Base-by-base conservation (phyloP, 495 filamentous ascomycete genomes). In the Chlorociboria aeruginascens region DNA sequence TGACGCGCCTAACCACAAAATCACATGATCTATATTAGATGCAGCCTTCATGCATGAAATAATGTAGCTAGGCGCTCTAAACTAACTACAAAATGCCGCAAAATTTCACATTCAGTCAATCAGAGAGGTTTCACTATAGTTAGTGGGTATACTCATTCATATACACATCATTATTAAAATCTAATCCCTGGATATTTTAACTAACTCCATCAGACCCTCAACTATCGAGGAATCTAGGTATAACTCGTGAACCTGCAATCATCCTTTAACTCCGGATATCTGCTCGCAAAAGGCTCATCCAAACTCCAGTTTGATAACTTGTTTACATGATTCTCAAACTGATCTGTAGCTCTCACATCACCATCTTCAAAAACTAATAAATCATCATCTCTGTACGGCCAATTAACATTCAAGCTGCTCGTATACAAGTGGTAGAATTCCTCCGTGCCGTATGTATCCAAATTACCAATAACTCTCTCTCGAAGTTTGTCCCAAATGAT, bases 401-500 rank as follows among this genome's bases (percentile, higher is more conserved):
- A 56, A 29, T 59, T 55, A 14, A 63, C 17, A 38, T 45, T 54
- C 11, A 61, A 8, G 35, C 48, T 55, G 6, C 32, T 41, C 34
- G 35, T 45, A 39, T 59, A 53, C 20, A 56, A 17, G n/a, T 55
- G 45, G 10, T 54, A 48, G 36, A 62, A 63, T 40, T 62, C 54
- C 6, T 48, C 46, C 10, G 53, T 63, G 6, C 46, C 50, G 48
- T 63, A 65, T 8, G 33, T 29, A 6, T 48, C 43, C 32, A 57
- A 61, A 34, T 53, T 57, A 12, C 49, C 45, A 31, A 61, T 62
- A 45, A 66, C 46, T 10, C 43, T 43, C 33, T 59, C 61, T 41
- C 58, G 57, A 28, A 62, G 38, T 32, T 57, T 49, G 9, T 43
- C 42, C 53, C 50, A 58, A 8, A 53, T 33, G 9, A 61, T 50